Evolutionary conservation across 2,329 filamentous ascomycete species (phyloP).

Genomic region (Elsinoe ampelina): DNA sequence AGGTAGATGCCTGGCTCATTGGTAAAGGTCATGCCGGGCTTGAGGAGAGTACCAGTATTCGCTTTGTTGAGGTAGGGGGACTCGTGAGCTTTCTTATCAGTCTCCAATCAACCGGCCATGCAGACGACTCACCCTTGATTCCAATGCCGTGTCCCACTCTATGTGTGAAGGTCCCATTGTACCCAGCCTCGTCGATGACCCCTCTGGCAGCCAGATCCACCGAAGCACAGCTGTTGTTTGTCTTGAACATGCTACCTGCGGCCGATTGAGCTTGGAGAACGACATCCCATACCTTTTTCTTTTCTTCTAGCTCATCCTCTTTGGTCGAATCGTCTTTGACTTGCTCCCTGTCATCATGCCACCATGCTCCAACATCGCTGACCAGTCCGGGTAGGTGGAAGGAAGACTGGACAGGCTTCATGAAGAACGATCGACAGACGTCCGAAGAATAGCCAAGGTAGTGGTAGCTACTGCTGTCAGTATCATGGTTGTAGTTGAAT

Average conservation of each 20-base stretch:
- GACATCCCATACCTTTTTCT: slow-evolving; percentile 50
- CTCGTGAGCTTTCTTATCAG: slow-evolving; percentile 43
- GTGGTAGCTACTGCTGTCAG: slow-evolving; percentile 28
- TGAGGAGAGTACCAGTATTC: slow-evolving; percentile 40
- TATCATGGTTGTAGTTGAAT: slow-evolving; percentile 22
- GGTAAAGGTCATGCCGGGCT: slow-evolving; percentile 54
- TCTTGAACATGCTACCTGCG: slow-evolving; percentile 42
- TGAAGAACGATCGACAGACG: slow-evolving; percentile 54
- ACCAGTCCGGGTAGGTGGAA: not conserved
- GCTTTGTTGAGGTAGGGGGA: slow-evolving; percentile 57
- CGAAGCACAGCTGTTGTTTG: slow-evolving; percentile 47
- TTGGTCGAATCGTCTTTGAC: slow-evolving; percentile 12
- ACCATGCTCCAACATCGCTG: not conserved
- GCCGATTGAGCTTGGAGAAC: slow-evolving; percentile 54
- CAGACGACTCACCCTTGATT: slow-evolving; percentile 45
- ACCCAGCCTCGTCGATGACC: slow-evolving; percentile 50
- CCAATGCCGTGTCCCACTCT: slow-evolving; percentile 56
- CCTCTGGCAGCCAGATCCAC: slow-evolving; percentile 52
- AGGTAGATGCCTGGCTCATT: slow-evolving; percentile 56
- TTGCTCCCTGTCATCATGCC: not conserved
- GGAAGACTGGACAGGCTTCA: slow-evolving; percentile 17
- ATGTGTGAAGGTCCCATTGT: slow-evolving; percentile 52
- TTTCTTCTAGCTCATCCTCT: slow-evolving; percentile 32
- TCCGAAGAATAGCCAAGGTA: slow-evolving; percentile 55
- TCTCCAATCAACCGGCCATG: no score